phyloP scores from a whole-genome alignment of 2,329 filamentous ascomycete genomes.

The Trichophyton equinum region DNA sequence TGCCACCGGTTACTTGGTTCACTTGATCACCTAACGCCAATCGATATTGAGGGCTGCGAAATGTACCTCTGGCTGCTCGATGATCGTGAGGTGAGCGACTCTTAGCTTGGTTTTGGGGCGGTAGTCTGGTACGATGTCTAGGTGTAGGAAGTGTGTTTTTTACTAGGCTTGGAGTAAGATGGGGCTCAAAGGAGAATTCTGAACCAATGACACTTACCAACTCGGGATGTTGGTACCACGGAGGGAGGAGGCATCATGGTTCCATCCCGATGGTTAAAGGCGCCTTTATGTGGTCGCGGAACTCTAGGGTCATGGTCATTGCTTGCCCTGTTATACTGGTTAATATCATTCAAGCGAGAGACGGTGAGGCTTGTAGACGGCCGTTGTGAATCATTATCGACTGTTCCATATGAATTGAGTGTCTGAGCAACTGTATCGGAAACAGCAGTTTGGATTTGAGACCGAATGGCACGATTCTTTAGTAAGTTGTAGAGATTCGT shows the following conservation, averaged over 20 bases:
- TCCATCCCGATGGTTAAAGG: slow-evolving; percentile 16
- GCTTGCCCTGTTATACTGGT: slow-evolving; percentile 14
- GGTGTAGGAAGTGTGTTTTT: slow-evolving; percentile 9
- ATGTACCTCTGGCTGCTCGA: neutral
- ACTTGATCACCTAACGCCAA: neutral
- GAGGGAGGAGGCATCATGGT: slow-evolving; percentile 23
- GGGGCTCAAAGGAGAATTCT: neutral
- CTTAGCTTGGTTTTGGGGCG: slow-evolving; percentile 1
- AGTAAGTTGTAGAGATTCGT: slow-evolving; percentile 49
- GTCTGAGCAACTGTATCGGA: slow-evolving; percentile 40
- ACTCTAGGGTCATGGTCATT: slow-evolving; percentile 24
- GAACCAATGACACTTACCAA: slow-evolving; percentile 14
- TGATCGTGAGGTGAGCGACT: neutral
- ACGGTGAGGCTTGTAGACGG: slow-evolving; percentile 16
- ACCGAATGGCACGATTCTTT: slow-evolving; percentile 43
- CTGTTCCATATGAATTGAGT: slow-evolving; percentile 25
- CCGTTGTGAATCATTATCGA: slow-evolving; percentile 14
- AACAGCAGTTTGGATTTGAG: slow-evolving; percentile 43
- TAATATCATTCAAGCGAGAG: slow-evolving; percentile 16
- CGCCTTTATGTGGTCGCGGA: slow-evolving; percentile 29
- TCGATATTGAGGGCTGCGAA: neutral
- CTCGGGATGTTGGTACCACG: slow-evolving; percentile 15
- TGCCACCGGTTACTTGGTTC: neutral
- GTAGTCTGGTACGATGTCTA: slow-evolving; percentile 13
- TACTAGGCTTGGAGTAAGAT: slow-evolving; percentile 5